phyloP scores from a whole-genome alignment of 139 green algal species.

The Auxenochlorella pyrenoidosa region DNA sequence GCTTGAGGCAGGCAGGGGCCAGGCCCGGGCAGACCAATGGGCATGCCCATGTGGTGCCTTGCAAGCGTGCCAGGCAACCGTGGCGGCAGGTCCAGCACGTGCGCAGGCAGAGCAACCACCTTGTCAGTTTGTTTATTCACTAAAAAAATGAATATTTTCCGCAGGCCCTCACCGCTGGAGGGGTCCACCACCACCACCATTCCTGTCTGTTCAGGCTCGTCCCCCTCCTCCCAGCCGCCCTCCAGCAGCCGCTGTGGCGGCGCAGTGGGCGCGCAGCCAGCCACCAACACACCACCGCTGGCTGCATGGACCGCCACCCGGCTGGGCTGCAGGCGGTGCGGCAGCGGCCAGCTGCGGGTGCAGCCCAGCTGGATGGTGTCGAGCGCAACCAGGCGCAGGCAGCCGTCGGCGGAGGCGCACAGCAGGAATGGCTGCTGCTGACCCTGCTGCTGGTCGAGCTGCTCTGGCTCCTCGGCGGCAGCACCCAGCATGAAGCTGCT shows the following conservation, averaged over 20 bases:
- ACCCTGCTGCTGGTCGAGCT: neutral
- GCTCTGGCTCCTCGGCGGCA: neutral
- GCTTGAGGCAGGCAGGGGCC: too few species aligned
- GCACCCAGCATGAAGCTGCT: neutral
- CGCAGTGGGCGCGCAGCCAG: neutral
- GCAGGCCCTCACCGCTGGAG: neutral
- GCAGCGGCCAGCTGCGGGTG: conserved; percentile 13
- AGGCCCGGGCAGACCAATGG: too few species aligned
- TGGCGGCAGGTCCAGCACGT: neutral
- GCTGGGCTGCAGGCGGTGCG: conserved; percentile 20
- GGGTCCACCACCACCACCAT: conserved; percentile 3
- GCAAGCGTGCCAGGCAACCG: neutral
- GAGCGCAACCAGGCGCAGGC: conserved; percentile 25
- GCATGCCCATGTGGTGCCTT: too few species aligned
- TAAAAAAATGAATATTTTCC: too few species aligned
- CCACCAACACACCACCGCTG: conserved; percentile 13
- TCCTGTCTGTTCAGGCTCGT: neutral
- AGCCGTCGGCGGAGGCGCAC: conserved; percentile 17
- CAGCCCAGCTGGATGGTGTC: neutral
- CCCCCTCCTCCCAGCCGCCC: neutral
- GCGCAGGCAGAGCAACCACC: neutral
- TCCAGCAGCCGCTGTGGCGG: neutral
- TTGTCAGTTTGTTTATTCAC: too few species aligned
- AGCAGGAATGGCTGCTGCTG: conserved; percentile 38
- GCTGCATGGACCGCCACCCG: neutral